Base-by-base conservation (phyloP, 2,329 filamentous ascomycete genomes). In the Emmonsia crescens region DNA sequence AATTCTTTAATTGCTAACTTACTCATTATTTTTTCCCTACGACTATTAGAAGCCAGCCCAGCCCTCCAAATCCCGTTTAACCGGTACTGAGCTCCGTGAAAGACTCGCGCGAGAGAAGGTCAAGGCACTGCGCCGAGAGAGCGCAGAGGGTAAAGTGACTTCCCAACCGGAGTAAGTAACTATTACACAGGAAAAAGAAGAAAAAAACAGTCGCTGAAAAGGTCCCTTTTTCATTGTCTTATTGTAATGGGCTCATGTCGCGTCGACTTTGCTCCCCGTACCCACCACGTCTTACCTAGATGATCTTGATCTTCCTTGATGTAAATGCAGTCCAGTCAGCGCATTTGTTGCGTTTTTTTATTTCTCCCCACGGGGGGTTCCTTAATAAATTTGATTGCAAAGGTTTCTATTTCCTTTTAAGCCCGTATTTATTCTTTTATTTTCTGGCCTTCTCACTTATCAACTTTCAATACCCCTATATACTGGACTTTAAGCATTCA, bases 91-190 rank as follows among this genome's bases (percentile, higher is more conserved):
- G 59, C 65, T 76, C 46, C 73, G 71, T 60, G 73, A 76, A 66
- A 73, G 65, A 61, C 65, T 76, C 24, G 70, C 75, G 9, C 73
- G 70, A 59, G 75, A 76, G 64, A 73, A 69, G 60, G 60, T 75
- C 24, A 70, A 73, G 59, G 74, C 74, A 27, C 68, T 73, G 64
- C 71, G 73, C 52, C 70, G 72, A 58, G 67, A 66, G 60, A 68
- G 66, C 57, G 62, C 63, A 55, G 63, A 55, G 59, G 62, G 66
- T 52, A 68, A 73, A 65, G 40, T 31, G 51, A 33, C 14, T 59
- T 57, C 52, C 40, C 29, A 54, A 59, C 40, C 55, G 65, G 52
- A 49, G 52, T 68, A 67, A 67, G 68, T 68, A 33, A 31, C 8
- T 29, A 4, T 2, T 36, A 12, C 2, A 4, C 31, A 64, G 61